Conservation (phyloP, 495 filamentous ascomycete genomes). For the Penicillium odoratum region DNA sequence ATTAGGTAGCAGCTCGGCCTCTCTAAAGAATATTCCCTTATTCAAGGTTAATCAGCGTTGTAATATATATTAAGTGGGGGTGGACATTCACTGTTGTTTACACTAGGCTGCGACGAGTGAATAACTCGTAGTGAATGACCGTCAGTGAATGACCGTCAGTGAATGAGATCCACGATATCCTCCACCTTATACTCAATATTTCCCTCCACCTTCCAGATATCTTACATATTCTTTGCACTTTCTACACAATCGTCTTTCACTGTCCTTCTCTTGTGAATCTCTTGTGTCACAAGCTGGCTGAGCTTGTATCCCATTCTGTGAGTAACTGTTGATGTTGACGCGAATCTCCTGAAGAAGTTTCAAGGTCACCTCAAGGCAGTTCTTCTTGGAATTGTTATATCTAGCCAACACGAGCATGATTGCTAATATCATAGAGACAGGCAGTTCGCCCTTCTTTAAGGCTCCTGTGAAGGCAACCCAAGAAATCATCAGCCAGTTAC, state of each 20-base stretch:
- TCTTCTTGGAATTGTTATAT: neutral
- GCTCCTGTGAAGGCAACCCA: neutral
- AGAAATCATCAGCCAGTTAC: neutral
- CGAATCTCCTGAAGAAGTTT: neutral
- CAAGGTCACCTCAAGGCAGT: neutral
- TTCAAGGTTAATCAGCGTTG: no score
- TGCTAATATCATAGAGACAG: neutral
- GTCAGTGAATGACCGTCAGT: no score
- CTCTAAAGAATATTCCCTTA: no score
- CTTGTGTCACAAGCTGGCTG: neutral
- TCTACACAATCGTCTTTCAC: neutral
- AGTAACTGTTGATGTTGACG: neutral
- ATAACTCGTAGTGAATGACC: no score
- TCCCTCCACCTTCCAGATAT: no score
- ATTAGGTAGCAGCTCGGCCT: no score
- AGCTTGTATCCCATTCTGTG: neutral
- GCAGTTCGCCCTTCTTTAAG: neutral
- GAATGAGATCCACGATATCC: no score
- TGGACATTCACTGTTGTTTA: no score
- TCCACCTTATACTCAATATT: no score
- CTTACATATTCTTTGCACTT: neutral
- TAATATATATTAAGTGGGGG: no score
- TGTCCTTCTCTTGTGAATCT: neutral
- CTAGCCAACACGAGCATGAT: neutral
- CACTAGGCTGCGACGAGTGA: no score